Percentiles rank a stretch among this genome's conserved stretches.
Evolutionary conservation across 352 stramenopile genomes (phyloP).

Genomic region (Globisporangium okanoganense): DNA sequence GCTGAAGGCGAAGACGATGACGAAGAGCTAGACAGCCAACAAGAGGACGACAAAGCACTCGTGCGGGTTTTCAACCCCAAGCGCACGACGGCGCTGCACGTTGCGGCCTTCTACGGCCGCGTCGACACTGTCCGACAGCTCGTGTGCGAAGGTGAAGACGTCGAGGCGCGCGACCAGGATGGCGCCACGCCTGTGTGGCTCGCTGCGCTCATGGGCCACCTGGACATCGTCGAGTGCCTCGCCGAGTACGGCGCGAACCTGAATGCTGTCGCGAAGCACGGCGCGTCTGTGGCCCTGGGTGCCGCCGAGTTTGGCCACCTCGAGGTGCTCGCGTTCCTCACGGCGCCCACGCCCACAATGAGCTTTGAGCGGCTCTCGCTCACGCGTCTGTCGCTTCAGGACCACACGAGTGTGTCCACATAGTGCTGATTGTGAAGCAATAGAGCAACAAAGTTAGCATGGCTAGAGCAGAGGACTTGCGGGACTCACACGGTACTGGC

Average conservation of each 20-base stretch:
- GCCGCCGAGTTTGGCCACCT: constrained; percentile 33
- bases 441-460: not conserved
- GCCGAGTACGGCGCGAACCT: constrained; percentile 26
- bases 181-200: constrained; percentile 34
- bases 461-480: not conserved
- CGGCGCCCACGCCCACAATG: constrained; percentile 17
- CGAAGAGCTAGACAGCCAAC: not conserved
- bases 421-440: not conserved
- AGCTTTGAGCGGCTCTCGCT: constrained; percentile 8
- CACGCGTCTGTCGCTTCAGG: constrained; percentile 14
- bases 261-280: constrained; percentile 15
- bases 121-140: constrained; percentile 23
- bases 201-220: constrained; percentile 29
- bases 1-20: not conserved
- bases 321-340: constrained; percentile 33
- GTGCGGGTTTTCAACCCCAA: constrained; percentile 20
- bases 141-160: constrained; percentile 13
- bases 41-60: not conserved
- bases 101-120: constrained; percentile 32
- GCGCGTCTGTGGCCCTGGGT: constrained; percentile 20
- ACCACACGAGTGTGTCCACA: constrained; percentile 4
- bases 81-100: constrained; percentile 30
- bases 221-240: constrained; percentile 33
- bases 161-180: constrained; percentile 29
- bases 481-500: not conserved